Evolutionary conservation across 768 basidiomycete genomes (phyloP), one percentile per base, ranked within the genome.

Genomic region (Phylloporus sp.): DNA sequence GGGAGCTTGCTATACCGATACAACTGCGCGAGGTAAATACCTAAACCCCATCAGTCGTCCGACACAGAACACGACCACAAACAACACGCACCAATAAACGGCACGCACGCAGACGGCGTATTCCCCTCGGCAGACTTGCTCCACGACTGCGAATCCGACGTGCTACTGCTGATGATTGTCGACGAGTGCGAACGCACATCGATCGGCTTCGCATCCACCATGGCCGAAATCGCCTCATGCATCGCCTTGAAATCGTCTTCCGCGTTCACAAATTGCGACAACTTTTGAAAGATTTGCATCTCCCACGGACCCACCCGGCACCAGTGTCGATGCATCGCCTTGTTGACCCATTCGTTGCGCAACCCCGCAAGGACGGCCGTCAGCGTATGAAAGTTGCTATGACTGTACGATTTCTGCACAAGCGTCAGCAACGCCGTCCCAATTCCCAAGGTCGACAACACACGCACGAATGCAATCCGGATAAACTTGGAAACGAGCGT

Each of bases 361-460:
- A 96, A 72, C 4, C 84, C 91, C 7, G 81, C 75, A 35, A 95
- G 79, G 44, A 96, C 79, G 20, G 90, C 90, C 4, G 84, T 81
- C 33, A 93, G 61, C 3, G 86, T 82, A 54, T 81, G 79, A 67
- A 86, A 90, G 69, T 86, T 93, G 60, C 78, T 83, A 49, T 83
- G 71, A 17, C 71, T 67, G 62, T 90, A 94, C 24, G 81, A 81
- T 81, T 90, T 90, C 91, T 94, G 61, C 18, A 41, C 18, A 34
- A 21, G 6, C 6, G 42, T 37, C 27, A 50, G 46, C 37, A 37
- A 33, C 34, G n/a, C 27, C 27, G 10, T 18, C 27, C 15, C 10
- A 18, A 17, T 5, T 15, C 14, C 42, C 38, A 23, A 24, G n/a
- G n/a, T n/a, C 7, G 22, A 41, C 27, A n/a, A 31, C 14, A 27